Evolutionary conservation across 805 yeast species (phyloP).

Genomic region (Yarrowia yakushimensis): DNA sequence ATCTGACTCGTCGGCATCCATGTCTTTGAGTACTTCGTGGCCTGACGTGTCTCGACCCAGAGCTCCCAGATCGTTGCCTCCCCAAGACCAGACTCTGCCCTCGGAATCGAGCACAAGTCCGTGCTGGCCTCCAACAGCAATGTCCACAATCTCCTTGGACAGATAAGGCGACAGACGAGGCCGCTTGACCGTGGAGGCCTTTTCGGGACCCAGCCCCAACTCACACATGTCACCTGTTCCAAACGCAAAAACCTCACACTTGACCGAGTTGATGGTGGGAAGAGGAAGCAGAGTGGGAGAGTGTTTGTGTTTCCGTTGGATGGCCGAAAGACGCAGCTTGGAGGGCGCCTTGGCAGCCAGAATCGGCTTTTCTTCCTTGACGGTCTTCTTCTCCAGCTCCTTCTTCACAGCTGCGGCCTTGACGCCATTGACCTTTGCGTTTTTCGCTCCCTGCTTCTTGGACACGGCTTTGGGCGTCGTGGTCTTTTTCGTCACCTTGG

Average conservation of each 20-base stretch:
- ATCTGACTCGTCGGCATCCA: constrained; percentile 61
- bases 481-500: constrained; percentile 6
- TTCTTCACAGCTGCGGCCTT: neutral
- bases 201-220: constrained; percentile 93
- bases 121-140: constrained; percentile 97
- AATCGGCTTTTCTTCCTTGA: neutral
- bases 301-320: constrained; percentile 13
- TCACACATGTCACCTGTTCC: constrained; percentile 98
- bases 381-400: neutral
- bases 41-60: constrained; percentile 76
- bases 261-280: constrained; percentile 41
- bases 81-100: constrained; percentile 96
- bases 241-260: constrained; percentile 82
- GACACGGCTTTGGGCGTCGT: neutral
- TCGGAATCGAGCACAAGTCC: constrained; percentile 72
- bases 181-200: constrained; percentile 88
- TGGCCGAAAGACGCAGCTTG: neutral
- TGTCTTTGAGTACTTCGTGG: constrained; percentile 62
- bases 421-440: constrained; percentile 20
- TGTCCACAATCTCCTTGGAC: constrained; percentile 68
- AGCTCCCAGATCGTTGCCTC: constrained; percentile 88
- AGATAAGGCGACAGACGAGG: constrained; percentile 73
- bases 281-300: constrained; percentile 29
- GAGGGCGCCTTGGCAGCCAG: constrained; percentile 7
- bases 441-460: constrained; percentile 3